Evolutionary conservation across 1,284 basidiomycete species (phyloP).

Genomic region (Cystobasidiaceae sp.): DNA sequence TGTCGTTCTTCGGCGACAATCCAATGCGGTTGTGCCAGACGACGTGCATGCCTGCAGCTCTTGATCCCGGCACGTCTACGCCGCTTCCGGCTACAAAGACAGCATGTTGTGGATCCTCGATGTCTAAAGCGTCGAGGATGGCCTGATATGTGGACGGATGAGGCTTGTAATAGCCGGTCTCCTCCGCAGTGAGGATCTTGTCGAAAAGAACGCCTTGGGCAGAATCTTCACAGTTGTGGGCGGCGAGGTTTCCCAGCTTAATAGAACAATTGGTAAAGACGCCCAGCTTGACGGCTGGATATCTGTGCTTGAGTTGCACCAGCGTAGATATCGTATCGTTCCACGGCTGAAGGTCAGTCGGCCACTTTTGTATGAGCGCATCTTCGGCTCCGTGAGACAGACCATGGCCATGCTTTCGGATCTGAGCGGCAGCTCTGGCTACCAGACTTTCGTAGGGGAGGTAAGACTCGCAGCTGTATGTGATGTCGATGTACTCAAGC

Average conservation of each 20-base stretch:
- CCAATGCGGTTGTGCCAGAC: slow-evolving; percentile 7
- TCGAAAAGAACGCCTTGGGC: not conserved
- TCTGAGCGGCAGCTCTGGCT: not conserved
- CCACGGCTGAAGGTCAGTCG: not conserved
- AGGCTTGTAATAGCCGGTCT: slow-evolving; percentile 3
- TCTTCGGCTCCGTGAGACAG: not conserved
- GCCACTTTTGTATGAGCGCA: not conserved
- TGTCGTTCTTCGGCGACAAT: not conserved
- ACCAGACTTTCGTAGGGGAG: slow-evolving; percentile 8
- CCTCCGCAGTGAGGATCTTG: not conserved
- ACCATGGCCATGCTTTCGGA: not conserved
- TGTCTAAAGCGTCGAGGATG: not conserved
- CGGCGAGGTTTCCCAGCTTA: not conserved
- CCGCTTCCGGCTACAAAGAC: slow-evolving; percentile 5
- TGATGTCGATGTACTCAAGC: slow-evolving; percentile 1
- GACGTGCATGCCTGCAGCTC: slow-evolving; percentile 7
- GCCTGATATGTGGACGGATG: not conserved
- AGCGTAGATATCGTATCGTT: not conserved
- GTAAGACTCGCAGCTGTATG: not conserved
- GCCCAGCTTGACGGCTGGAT: not conserved
- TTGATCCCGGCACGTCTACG: slow-evolving; percentile 2
- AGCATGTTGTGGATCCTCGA: not conserved
- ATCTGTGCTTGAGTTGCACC: not conserved
- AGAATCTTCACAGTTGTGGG: not conserved
- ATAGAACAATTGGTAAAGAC: slow-evolving; percentile 12